Base-by-base conservation (phyloP, 208 protist genomes). In the Herpetomonas tarakana region DNA sequence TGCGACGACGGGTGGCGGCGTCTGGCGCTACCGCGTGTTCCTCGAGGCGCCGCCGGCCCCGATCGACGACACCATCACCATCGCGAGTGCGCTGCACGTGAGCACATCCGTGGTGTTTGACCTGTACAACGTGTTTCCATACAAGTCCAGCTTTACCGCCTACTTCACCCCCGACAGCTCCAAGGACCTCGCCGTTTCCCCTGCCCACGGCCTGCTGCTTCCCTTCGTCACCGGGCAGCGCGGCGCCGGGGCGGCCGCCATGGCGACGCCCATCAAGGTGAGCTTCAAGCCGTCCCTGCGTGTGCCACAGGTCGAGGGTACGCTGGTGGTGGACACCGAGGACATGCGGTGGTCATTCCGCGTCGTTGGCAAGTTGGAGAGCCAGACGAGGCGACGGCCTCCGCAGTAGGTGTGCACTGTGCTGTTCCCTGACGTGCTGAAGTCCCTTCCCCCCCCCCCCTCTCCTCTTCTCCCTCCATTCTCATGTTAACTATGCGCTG, bases 291-390 rank as follows among this genome's bases (percentile, higher is more conserved):
- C 86, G 2, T 78, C 86, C 2, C 71, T 81, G 18, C 80, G 87
- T 27, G 76, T 88, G 26, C 78, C 87, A 50, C 75, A 84, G 62
- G 74, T 84, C 51, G 87, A 93, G 65, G 87, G 92, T 3, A 77
- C 78, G 25, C 78, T 97, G 12, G 75, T 93, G 58, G 76, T 97
- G 30, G 89, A 96, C 70, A 96, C 92, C 14, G 89, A 97, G 19
- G 85, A 95, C 30, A 97, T 97, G 89, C 88, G 94, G 70, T 97
- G 92, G 92, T 80, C 81, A 7, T 97, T 93, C 64, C 77, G 76
- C 30, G 88, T 97, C 0, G 63, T 90, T 4, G 92, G 78, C 12
- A 86, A 82, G 60, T 57, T 88, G 14, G 73, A 71, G 39, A 27
- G 9, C 19, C 12, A 16, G 2, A 60, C 38, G 27, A 27, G 58